Percentiles rank a stretch among this genome's conserved stretches.
phyloP scores from a whole-genome alignment of 2,329 filamentous ascomycete species.

The Sarocladium kiliense region DNA sequence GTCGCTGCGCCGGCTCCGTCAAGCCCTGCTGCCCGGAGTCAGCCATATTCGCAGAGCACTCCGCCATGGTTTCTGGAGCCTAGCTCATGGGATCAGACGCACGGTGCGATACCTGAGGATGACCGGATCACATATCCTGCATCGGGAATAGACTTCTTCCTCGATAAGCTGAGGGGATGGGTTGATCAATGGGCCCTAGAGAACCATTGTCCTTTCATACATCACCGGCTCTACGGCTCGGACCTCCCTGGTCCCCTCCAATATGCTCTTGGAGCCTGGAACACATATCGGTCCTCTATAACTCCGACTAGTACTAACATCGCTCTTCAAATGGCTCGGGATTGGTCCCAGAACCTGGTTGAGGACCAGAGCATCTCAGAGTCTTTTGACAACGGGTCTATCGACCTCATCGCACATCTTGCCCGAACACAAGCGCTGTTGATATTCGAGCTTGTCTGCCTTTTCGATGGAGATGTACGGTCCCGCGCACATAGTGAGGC shows the following conservation, averaged over 20 bases:
- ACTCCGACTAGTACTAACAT: too few relatives aligned
- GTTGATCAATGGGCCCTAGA: constrained; percentile 9
- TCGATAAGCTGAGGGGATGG: constrained; percentile 10
- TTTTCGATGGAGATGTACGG: constrained; percentile 12
- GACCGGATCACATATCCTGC: neutral
- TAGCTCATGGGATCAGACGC: neutral
- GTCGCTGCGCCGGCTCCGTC: neutral
- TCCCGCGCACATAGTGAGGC: constrained; percentile 9
- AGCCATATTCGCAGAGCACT: neutral
- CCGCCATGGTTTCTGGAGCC: neutral
- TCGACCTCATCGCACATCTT: constrained; percentile 8
- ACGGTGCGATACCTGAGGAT: neutral
- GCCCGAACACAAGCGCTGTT: constrained; percentile 10
- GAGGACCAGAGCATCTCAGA: constrained; percentile 8
- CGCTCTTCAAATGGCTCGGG: constrained; percentile 1
- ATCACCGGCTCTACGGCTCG: constrained; percentile 5
- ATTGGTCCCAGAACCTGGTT: constrained; percentile 5
- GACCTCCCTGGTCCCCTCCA: constrained; percentile 3
- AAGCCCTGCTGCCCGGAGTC: neutral
- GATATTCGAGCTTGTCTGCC: constrained; percentile 9
- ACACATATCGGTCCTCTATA: constrained; percentile 7
- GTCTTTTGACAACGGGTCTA: neutral
- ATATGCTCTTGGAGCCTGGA: constrained; percentile 4
- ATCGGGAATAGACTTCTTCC: constrained; percentile 6
- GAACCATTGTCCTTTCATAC: constrained; percentile 7